Evolutionary conservation across 495 filamentous ascomycete genomes (phyloP), one percentile per base, ranked within the genome.

Genomic region (Terfezia claveryi): DNA sequence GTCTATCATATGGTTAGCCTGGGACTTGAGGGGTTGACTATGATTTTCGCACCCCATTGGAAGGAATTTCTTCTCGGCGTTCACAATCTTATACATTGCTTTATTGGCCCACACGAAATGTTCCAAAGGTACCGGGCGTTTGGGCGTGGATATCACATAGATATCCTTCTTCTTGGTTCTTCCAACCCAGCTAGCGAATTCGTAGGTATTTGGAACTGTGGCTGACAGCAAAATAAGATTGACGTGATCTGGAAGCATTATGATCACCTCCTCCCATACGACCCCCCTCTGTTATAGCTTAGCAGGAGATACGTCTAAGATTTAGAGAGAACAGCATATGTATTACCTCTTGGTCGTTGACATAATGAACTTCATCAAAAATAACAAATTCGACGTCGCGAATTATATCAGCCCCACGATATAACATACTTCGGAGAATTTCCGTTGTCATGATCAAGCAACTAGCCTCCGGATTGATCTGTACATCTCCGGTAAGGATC

Each of bases 371-470:
- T 66, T 98, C 91, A 63, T 98, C 91, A 61, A 98, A 98, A 55
- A 98, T 94, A 59, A 98, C 92, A 67, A 93, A 98, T 60, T 98
- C 91, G 36, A 98, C 92, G 67, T 98, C 91, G 56, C 91, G 78
- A 54, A 98, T 94, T 4, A 98, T 73, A 68, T 98, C 91, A 14
- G 92, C 91, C 50, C 91, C 91, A 56, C 91, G 78, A 66, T 98
- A 98, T 37, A 98, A 76, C 91, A 98, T 98, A 72, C 91, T 96
- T 46, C 91, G 78, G 54, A 98, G 67, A 70, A 98, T 98, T 64
- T 98, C 91, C 4, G 91, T 98, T 2, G 91, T 98, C 91, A 98
- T 98, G 65, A 98, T 98, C 41, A 98, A 72, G 68, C 91, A 98
- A 66, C 88, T 95, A 23, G 92, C 91, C 69, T 98, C 91, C 0